Percentiles rank a stretch among this genome's conserved stretches.
Evolutionary conservation across 768 basidiomycete genomes (phyloP).

Genomic region (Grammothele lineata): DNA sequence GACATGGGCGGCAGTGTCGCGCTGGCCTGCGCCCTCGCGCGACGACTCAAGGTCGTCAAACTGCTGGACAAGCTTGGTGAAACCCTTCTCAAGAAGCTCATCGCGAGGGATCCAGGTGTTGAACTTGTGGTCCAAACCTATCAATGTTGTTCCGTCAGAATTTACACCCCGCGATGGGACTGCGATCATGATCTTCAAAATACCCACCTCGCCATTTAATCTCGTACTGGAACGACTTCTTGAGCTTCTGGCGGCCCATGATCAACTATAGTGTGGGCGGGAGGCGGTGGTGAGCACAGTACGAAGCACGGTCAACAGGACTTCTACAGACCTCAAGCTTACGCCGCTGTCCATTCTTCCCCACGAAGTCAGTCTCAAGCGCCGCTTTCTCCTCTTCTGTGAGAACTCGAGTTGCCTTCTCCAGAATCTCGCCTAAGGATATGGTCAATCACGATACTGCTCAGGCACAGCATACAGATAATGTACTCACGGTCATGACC

Average conservation of each 20-base stretch:
- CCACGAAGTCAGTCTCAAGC: conserved; percentile 84
- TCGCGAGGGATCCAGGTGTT: conserved; percentile 94
- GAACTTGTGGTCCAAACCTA: conserved; percentile 70
- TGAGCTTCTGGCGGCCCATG: conserved; percentile 95
- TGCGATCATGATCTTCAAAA: background rate
- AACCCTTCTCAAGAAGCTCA: conserved; percentile 80
- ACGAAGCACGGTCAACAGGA: background rate
- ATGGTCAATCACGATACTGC: background rate
- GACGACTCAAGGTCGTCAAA: conserved; percentile 97
- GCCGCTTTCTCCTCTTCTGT: conserved; percentile 79
- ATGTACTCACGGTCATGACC: conserved; percentile 82
- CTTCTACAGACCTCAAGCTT: conserved; percentile 71
- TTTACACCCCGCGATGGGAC: background rate
- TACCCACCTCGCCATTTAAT: conserved; percentile 65
- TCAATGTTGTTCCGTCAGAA: background rate
- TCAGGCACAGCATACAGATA: background rate
- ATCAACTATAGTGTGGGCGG: conserved; percentile 57
- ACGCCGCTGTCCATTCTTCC: conserved; percentile 85
- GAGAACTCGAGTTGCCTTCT: conserved; percentile 87
- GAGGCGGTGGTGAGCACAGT: background rate
- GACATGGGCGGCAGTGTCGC: conserved; percentile 76
- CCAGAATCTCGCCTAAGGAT: conserved; percentile 71
- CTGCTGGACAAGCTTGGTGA: conserved; percentile 84
- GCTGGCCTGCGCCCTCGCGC: conserved; percentile 87
- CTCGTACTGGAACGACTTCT: conserved; percentile 94